Percentiles rank a stretch among this genome's conserved stretches.
phyloP scores from a whole-genome alignment of 2,329 filamentous ascomycete genomes.

The Cladosporium austrohemisphaericum region DNA sequence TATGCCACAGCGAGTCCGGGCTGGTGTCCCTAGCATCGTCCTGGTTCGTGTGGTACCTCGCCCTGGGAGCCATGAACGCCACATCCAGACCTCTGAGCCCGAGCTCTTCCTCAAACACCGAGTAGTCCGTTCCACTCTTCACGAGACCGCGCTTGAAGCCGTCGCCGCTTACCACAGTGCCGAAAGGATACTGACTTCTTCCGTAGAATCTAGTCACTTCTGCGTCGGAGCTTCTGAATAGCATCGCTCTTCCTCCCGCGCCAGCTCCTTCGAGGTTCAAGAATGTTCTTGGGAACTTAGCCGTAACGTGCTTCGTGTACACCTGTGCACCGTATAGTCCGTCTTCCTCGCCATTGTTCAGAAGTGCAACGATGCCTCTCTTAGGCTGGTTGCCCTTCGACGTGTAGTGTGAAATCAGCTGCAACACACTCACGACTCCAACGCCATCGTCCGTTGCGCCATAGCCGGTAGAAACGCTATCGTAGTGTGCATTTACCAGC shows the following conservation, averaged over 20 bases:
- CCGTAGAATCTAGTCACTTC: constrained; percentile 79
- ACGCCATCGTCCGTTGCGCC: constrained; percentile 94
- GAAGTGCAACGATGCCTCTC: constrained; percentile 74
- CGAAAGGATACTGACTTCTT: constrained; percentile 70
- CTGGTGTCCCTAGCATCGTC: constrained; percentile 80
- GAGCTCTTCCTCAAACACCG: constrained; percentile 71
- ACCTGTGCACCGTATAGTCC: constrained; percentile 81
- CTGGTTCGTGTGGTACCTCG: constrained; percentile 85
- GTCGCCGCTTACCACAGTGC: constrained; percentile 75
- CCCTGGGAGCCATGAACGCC: constrained; percentile 82
- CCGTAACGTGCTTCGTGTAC: constrained; percentile 77
- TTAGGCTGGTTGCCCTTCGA: constrained; percentile 64
- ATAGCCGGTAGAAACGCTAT: constrained; percentile 86
- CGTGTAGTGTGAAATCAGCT: constrained; percentile 84
- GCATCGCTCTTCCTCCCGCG: constrained; percentile 78
- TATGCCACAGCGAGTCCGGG: constrained; percentile 77
- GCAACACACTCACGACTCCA: constrained; percentile 79
- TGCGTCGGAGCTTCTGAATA: constrained; percentile 84
- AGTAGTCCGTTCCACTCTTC: constrained; percentile 83
- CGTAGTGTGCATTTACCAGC: constrained; percentile 91
- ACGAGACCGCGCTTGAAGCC: constrained; percentile 77
- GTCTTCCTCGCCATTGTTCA: constrained; percentile 97
- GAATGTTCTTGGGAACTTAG: constrained; percentile 79
- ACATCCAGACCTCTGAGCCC: constrained; percentile 87
- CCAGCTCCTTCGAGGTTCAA: constrained; percentile 94